Evolutionary conservation across 768 basidiomycete genomes (phyloP).

Genomic region (Boletus barrowsii): DNA sequence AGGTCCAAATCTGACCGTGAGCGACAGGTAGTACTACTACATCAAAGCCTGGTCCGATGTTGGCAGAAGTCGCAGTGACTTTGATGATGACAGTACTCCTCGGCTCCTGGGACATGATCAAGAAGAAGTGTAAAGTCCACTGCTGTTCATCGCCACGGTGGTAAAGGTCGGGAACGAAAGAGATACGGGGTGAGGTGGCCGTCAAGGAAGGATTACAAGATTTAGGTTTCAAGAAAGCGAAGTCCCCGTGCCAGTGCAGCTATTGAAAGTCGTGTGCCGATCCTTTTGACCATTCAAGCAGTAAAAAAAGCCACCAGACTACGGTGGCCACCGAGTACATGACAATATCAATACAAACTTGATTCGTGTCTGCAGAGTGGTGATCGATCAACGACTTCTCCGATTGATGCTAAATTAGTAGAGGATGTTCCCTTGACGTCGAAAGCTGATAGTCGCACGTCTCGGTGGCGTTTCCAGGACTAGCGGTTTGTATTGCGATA

Average conservation of each 20-base stretch:
- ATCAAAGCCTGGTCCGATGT: constrained; percentile 98
- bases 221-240: too few species aligned
- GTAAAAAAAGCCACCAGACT: neutral
- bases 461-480: neutral
- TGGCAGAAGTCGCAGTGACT: constrained; percentile 97
- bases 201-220: neutral
- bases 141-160: neutral
- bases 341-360: constrained; percentile 11
- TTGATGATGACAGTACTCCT: constrained; percentile 57
- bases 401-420: neutral
- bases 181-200: constrained; percentile 5
- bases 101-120: constrained; percentile 19
- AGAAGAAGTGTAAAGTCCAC: neutral
- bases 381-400: constrained; percentile 15
- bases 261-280: too few species aligned
- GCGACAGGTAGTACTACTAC: constrained; percentile 91
- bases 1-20: constrained; percentile 53
- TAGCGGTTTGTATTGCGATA: too few species aligned
- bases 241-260: too few species aligned
- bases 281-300: too few species aligned
- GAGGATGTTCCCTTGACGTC: neutral
- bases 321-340: too few species aligned
- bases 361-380: neutral
- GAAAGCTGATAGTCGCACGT: constrained; percentile 3
- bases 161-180: neutral